Evolutionary conservation across 768 basidiomycete genomes (phyloP).

Genomic region (Trametes elegans): DNA sequence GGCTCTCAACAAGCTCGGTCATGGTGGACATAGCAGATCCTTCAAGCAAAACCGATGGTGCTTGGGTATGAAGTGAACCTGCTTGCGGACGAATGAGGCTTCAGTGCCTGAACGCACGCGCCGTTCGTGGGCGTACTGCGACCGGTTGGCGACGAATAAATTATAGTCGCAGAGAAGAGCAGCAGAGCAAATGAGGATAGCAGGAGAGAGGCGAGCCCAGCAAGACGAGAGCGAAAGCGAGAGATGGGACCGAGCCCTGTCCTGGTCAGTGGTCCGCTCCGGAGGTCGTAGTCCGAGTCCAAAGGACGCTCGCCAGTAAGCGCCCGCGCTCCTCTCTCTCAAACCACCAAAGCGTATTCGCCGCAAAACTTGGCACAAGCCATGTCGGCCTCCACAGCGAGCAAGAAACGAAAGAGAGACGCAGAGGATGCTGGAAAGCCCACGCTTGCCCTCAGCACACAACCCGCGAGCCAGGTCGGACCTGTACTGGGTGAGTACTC

Average conservation of each 20-base stretch:
- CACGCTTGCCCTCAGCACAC: constrained; percentile 37
- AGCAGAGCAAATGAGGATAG: neutral
- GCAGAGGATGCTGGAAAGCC: constrained; percentile 34
- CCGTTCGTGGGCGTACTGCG: neutral
- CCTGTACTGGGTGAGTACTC: constrained; percentile 50
- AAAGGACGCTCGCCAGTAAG: constrained; percentile 8
- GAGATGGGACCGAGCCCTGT: neutral
- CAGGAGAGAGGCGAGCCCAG: constrained; percentile 1
- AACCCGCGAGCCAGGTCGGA: constrained; percentile 39
- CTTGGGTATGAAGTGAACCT: too few relatives aligned
- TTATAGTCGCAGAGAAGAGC: neutral
- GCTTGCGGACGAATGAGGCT: neutral
- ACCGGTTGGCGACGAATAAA: constrained; percentile 3
- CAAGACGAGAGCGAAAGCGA: neutral
- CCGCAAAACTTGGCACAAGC: neutral
- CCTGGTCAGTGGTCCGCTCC: neutral
- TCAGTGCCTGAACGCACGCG: neutral
- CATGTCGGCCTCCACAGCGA: constrained; percentile 14
- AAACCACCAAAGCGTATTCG: neutral
- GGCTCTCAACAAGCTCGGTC: constrained; percentile 11
- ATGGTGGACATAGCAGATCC: constrained; percentile 15
- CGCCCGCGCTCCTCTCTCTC: neutral
- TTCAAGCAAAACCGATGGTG: neutral
- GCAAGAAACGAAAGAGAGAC: constrained; percentile 48
- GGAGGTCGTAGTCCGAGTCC: constrained; percentile 8